phyloP scores from a whole-genome alignment of 176 grass and related monocot genomes.

The Leersia perrieri region DNA sequence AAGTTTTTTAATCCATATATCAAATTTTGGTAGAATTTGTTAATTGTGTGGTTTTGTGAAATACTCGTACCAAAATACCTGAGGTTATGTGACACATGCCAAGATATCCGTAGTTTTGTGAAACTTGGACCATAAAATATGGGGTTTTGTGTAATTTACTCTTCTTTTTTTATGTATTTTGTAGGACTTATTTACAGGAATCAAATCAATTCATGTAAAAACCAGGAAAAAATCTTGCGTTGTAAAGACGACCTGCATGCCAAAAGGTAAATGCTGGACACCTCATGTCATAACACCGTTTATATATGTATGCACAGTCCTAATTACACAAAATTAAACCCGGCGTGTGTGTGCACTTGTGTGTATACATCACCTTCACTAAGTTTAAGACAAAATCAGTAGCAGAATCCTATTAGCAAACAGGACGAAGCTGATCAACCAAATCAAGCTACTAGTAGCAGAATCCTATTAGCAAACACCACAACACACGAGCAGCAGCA shows the following conservation, averaged over 20 bases:
- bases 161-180: too few relatives aligned
- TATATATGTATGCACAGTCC: not conserved
- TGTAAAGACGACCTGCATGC: not conserved
- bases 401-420: not conserved
- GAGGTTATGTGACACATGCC: too few relatives aligned
- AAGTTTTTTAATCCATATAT: too few relatives aligned
- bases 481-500: not conserved
- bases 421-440: not conserved
- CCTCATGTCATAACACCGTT: not conserved
- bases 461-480: not conserved
- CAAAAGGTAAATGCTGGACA: not conserved
- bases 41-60: too few relatives aligned
- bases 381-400: not conserved
- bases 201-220: too few relatives aligned
- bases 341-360: not conserved
- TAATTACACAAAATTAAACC: not conserved
- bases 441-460: not conserved
- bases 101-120: too few relatives aligned
- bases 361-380: constrained; percentile 10
- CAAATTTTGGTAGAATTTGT: too few relatives aligned
- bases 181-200: too few relatives aligned
- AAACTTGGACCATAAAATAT: too few relatives aligned
- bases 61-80: too few relatives aligned
- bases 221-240: too few relatives aligned
- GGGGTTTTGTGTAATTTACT: too few relatives aligned